Evolutionary conservation across 176 grass and related monocot species (phyloP).

Genomic region (Elaeis guineensis): DNA sequence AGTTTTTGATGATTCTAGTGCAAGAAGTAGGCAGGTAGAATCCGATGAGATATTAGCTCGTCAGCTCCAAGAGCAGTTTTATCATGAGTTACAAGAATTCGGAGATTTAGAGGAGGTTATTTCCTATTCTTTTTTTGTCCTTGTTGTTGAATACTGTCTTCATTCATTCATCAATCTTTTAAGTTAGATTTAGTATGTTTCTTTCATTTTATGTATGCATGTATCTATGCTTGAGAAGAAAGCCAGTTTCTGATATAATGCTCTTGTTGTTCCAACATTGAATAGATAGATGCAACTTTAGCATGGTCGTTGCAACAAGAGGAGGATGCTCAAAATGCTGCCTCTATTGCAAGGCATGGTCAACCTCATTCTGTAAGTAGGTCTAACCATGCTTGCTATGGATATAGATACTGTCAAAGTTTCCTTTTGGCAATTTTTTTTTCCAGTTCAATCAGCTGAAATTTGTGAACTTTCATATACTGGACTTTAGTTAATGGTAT

Average conservation of each 20-base stretch:
- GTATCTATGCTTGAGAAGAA: neutral
- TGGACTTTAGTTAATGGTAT: too few species aligned
- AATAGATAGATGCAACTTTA: constrained; percentile 52
- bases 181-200: neutral
- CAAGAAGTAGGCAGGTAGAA: constrained; percentile 50
- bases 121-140: constrained; percentile 20
- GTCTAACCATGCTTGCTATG: neutral
- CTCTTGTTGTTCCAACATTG: constrained; percentile 10
- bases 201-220: neutral
- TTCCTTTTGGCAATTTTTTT: constrained; percentile 2
- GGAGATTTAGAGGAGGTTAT: constrained; percentile 40
- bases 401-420: neutral
- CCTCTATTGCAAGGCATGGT: constrained; percentile 28
- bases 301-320: constrained; percentile 57
- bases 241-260: neutral
- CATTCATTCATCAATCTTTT: neutral
- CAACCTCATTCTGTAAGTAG: constrained; percentile 45
- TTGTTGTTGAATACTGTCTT: constrained; percentile 3
- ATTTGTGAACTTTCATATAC: neutral
- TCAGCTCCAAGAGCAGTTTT: constrained; percentile 61
- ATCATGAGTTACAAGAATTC: constrained; percentile 37
- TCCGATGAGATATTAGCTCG: constrained; percentile 58
- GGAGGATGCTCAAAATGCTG: constrained; percentile 25
- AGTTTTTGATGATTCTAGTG: constrained; percentile 21
- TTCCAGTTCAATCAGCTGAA: neutral